Conservation (phyloP, 2,329 filamentous ascomycete species). For the Cladophialophora yegresii region DNA sequence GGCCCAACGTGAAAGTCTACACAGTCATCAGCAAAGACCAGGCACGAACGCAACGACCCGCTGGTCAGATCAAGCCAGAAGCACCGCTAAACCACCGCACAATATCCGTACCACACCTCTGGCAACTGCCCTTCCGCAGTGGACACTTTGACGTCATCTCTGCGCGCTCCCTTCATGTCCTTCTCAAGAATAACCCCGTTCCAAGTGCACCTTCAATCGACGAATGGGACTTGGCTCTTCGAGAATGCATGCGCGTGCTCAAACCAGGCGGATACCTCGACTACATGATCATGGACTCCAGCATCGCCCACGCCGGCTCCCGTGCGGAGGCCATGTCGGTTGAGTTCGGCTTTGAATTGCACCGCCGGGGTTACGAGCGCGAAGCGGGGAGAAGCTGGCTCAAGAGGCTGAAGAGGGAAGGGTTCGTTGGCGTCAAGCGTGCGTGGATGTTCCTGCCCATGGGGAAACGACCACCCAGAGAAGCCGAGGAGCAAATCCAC, state of each 20-base stretch:
- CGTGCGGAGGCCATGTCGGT: conserved; percentile 79
- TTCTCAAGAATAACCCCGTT: conserved; percentile 70
- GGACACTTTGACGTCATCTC: conserved; percentile 90
- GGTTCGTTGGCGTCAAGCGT: conserved; percentile 78
- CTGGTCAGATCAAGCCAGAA: conserved; percentile 57
- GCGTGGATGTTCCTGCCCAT: conserved; percentile 89
- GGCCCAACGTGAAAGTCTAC: conserved; percentile 81
- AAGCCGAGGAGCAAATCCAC: conserved; percentile 27
- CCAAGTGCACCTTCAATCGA: conserved; percentile 66
- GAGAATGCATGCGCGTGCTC: conserved; percentile 84
- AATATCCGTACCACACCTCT: conserved; percentile 74
- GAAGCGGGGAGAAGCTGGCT: conserved; percentile 80
- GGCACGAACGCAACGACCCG: conserved; percentile 63
- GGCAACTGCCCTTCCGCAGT: conserved; percentile 79
- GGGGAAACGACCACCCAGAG: conserved; percentile 53
- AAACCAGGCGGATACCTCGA: conserved; percentile 93
- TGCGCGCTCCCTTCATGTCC: conserved; percentile 79
- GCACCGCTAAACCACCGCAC: conserved; percentile 86
- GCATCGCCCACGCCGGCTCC: conserved; percentile 81
- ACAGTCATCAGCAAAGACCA: conserved; percentile 80
- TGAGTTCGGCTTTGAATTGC: conserved; percentile 88
- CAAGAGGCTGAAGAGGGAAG: conserved; percentile 68
- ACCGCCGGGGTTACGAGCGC: conserved; percentile 86
- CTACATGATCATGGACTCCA: conserved; percentile 85
- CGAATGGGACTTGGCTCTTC: conserved; percentile 83